phyloP scores from a whole-genome alignment of 345 rosid species.

The Citrus reticulata region DNA sequence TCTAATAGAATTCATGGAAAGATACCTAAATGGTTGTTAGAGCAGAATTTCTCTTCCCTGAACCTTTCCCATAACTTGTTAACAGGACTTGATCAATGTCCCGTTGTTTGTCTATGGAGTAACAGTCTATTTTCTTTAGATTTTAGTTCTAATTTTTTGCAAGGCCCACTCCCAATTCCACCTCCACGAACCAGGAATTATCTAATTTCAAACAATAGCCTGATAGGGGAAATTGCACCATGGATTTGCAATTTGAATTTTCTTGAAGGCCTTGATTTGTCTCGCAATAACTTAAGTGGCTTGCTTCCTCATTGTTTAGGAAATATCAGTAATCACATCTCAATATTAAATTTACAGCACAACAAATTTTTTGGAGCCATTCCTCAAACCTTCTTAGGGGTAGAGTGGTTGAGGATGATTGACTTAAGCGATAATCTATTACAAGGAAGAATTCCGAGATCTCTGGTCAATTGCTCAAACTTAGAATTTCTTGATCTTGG shows the following conservation, averaged over 20 bases:
- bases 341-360: not conserved
- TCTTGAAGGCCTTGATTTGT: not conserved
- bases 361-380: constrained; percentile 4
- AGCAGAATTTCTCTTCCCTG: too few relatives aligned
- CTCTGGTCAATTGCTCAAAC: not conserved
- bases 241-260: not conserved
- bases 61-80: too few relatives aligned
- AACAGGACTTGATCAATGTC: too few relatives aligned
- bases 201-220: not conserved
- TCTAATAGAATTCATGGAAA: too few relatives aligned
- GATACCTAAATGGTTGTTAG: too few relatives aligned
- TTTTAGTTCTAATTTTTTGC: too few relatives aligned
- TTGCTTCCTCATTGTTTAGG: constrained; percentile 9
- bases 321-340: not conserved
- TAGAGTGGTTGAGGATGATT: not conserved
- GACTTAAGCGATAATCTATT: not conserved
- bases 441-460: not conserved
- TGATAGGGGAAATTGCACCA: constrained; percentile 1
- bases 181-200: not conserved
- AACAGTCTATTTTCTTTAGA: too few relatives aligned
- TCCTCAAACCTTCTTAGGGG: not conserved
- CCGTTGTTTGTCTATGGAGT: too few relatives aligned
- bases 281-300: constrained; percentile 14
- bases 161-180: too few relatives aligned
- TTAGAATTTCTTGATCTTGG: constrained; percentile 1